Percentiles rank a stretch among this genome's conserved stretches.
Evolutionary conservation across 2,329 filamentous ascomycete genomes (phyloP).

Genomic region (Fusarium gaditjirri): DNA sequence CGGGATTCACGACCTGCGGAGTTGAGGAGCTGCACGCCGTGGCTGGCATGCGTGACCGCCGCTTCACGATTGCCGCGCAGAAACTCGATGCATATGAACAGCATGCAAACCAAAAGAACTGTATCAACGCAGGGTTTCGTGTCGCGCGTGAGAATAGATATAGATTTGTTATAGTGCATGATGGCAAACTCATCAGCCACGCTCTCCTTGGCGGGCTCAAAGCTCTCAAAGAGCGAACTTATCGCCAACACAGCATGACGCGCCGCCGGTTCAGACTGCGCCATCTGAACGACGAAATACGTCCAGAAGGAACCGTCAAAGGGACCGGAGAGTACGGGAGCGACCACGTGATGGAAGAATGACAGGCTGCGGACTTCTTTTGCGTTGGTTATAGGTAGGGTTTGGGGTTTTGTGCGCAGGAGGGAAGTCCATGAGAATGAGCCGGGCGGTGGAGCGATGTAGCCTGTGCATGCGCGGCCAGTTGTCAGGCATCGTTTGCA

Average conservation of each 20-base stretch:
- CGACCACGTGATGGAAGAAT: constrained; percentile 53
- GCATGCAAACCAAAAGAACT: constrained; percentile 53
- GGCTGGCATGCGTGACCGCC: constrained; percentile 52
- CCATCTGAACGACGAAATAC: constrained; percentile 52
- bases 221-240: constrained; percentile 53
- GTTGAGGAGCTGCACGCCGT: constrained; percentile 53
- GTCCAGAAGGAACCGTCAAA: constrained; percentile 56
- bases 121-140: constrained; percentile 43
- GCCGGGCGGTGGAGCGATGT: constrained; percentile 50
- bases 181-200: constrained; percentile 46
- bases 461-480: constrained; percentile 66
- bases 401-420: constrained; percentile 40
- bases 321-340: constrained; percentile 50
- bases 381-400: constrained; percentile 37
- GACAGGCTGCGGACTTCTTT: constrained; percentile 49
- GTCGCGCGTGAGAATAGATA: constrained; percentile 47
- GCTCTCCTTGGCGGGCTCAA: constrained; percentile 29
- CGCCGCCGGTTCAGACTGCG: constrained; percentile 51
- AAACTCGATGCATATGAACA: constrained; percentile 58
- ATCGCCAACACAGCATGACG: constrained; percentile 54
- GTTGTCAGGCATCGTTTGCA: constrained; percentile 64
- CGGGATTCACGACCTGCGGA: constrained; percentile 39
- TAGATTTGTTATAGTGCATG: constrained; percentile 55
- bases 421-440: constrained; percentile 51
- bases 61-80: constrained; percentile 50